These are phyloP conservation scores for Penicillium rolfsii DNA, from an alignment of 2,329 filamentous ascomycete species.

Conservation along the genomic window DNA sequence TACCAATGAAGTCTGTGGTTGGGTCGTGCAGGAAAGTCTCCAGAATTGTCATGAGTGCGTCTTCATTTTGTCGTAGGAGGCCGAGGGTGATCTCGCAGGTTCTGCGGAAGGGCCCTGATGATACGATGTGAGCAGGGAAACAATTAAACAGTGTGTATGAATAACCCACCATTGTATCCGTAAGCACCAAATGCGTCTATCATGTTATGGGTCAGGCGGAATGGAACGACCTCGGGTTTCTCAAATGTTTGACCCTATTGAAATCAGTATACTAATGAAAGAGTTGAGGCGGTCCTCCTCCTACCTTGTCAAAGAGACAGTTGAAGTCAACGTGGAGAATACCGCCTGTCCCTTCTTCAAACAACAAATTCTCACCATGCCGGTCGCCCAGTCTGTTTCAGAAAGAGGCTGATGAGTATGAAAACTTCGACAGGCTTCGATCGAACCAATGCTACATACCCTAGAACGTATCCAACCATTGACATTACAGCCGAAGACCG, in stretches of 20 bases:
- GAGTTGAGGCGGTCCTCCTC: not conserved
- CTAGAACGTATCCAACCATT: constrained; percentile 96
- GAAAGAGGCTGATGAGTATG: constrained; percentile 1
- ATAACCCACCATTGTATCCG: constrained; percentile 70
- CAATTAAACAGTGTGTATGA: not conserved
- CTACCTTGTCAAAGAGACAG: constrained; percentile 90
- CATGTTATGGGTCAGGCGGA: constrained; percentile 98
- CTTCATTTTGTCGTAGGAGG: constrained; percentile 85
- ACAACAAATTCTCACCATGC: constrained; percentile 94
- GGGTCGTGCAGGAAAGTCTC: constrained; percentile 98
- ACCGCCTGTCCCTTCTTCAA: constrained; percentile 91
- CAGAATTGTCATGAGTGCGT: constrained; percentile 94
- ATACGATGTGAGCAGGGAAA: constrained; percentile 7
- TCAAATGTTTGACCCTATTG: constrained; percentile 78
- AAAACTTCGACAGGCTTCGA: not conserved
- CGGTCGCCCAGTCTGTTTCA: constrained; percentile 76
- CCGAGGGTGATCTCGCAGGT: constrained; percentile 86
- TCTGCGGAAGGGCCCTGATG: constrained; percentile 74
- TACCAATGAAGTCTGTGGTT: constrained; percentile 87
- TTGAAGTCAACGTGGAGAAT: constrained; percentile 99
- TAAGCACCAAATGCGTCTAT: constrained; percentile 94
- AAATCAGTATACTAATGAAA: constrained; percentile 8
- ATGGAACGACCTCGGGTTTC: constrained; percentile 92
- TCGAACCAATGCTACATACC: constrained; percentile 40
- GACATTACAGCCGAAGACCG: constrained; percentile 97